phyloP scores from a whole-genome alignment of 495 filamentous ascomycete species.

The Aeminium ludgeri region DNA sequence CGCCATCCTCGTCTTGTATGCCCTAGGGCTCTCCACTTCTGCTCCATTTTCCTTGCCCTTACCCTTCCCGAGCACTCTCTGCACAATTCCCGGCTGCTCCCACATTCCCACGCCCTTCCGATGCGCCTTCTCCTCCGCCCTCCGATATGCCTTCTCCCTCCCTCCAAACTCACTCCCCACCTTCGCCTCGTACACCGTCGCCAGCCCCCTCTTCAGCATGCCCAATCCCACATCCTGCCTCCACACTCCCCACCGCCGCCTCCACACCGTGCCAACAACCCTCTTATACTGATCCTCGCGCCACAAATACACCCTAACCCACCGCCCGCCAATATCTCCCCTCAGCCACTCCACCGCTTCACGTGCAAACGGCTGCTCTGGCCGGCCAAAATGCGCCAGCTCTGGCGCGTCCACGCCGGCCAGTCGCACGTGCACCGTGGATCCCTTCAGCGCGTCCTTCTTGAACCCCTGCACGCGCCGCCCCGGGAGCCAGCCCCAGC shows the following conservation, averaged over 20 bases:
- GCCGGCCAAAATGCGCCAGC: slow-evolving; percentile 73
- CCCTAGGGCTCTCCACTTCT: slow-evolving; percentile 60
- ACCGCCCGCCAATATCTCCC: slow-evolving; percentile 50
- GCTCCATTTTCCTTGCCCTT: slow-evolving; percentile 17
- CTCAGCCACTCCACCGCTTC: slow-evolving; percentile 70
- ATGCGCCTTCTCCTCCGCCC: slow-evolving; percentile 57
- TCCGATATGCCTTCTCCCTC: slow-evolving; percentile 46
- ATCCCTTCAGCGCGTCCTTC: slow-evolving; percentile 8
- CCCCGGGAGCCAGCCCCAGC: slow-evolving; percentile 80
- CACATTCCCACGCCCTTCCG: slow-evolving; percentile 59
- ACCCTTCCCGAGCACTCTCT: slow-evolving; percentile 16
- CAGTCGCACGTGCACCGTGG: slow-evolving; percentile 64
- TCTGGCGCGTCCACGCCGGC: slow-evolving; percentile 91
- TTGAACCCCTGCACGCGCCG: slow-evolving; percentile 38
- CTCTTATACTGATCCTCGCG: slow-evolving; percentile 81
- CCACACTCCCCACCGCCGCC: slow-evolving; percentile 30
- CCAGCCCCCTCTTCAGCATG: slow-evolving; percentile 70
- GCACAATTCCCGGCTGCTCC: slow-evolving; percentile 12
- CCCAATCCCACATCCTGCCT: slow-evolving; percentile 65
- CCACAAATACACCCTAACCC: slow-evolving; percentile 65
- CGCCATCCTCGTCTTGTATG: slow-evolving; percentile 60
- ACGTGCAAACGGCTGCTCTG: slow-evolving; percentile 64
- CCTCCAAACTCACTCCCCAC: slow-evolving; percentile 71
- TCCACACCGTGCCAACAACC: slow-evolving; percentile 65
- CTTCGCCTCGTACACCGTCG: slow-evolving; percentile 86